Conservation (phyloP, 768 basidiomycete species). For the Termitomyces sp. region DNA sequence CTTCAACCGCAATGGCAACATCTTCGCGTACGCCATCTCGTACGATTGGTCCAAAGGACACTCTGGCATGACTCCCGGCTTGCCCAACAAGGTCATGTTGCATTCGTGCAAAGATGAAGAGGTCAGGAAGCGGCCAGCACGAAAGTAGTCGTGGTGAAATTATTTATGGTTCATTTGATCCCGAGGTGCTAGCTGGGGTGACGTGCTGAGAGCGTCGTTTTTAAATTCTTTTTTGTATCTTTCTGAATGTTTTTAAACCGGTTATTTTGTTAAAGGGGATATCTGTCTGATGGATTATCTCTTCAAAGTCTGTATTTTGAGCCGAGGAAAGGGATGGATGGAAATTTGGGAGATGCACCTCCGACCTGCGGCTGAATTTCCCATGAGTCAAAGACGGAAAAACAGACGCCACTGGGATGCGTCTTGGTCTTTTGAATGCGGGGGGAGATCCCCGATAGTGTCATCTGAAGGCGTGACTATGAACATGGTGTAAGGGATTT, state of each 20-base stretch:
- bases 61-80: slow-evolving; percentile 67
- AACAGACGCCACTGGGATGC: too few relatives aligned
- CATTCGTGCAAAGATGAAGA: slow-evolving; percentile 87
- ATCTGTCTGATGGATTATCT: background rate
- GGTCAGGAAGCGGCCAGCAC: slow-evolving; percentile 57
- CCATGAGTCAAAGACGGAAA: too few relatives aligned
- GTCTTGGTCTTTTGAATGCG: too few relatives aligned
- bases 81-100: slow-evolving; percentile 77
- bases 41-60: slow-evolving; percentile 96
- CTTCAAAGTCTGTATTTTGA: background rate
- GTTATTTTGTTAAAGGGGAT: background rate
- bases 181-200: background rate
- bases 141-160: slow-evolving; percentile 19
- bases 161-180: background rate
- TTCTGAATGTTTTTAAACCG: background rate
- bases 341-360: too few relatives aligned
- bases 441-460: too few relatives aligned
- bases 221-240: background rate
- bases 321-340: too few relatives aligned
- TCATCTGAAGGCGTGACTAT: too few relatives aligned
- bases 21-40: slow-evolving; percentile 89
- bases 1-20: slow-evolving; percentile 84
- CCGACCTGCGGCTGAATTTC: too few relatives aligned
- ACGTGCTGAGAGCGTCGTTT: background rate
- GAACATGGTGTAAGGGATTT: too few relatives aligned